phyloP scores from a whole-genome alignment of 1,139 yeast genomes.

The Suhomyces anneliseae region DNA sequence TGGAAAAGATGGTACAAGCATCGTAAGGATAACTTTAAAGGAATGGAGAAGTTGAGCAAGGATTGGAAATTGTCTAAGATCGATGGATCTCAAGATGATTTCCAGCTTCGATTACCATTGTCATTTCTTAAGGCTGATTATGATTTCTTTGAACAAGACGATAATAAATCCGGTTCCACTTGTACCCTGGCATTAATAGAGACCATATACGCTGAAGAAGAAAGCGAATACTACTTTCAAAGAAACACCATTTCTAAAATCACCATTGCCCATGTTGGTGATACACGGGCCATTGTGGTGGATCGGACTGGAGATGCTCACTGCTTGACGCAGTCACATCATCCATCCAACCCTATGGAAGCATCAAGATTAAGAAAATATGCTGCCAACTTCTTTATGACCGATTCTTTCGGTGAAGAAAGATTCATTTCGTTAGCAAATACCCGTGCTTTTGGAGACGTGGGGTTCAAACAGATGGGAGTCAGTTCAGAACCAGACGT shows the following conservation, averaged over 20 bases:
- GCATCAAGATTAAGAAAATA: constrained; percentile 67
- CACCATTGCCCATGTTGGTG: constrained; percentile 91
- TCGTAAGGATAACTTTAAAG: constrained; percentile 42
- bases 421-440: constrained; percentile 83
- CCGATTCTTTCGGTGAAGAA: constrained; percentile 93
- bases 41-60: constrained; percentile 26
- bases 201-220: constrained; percentile 40
- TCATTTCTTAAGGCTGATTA: constrained; percentile 65
- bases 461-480: constrained; percentile 76
- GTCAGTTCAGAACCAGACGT: constrained; percentile 92
- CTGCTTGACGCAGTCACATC: constrained; percentile 76
- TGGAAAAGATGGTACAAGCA: constrained; percentile 78
- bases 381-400: constrained; percentile 72
- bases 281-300: constrained; percentile 82
- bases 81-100: constrained; percentile 43
- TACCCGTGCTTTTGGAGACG: constrained; percentile 91
- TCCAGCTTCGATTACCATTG: constrained; percentile 59
- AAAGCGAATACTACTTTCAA: constrained; percentile 62
- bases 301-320: constrained; percentile 78
- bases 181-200: constrained; percentile 77
- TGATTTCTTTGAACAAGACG: constrained; percentile 35
- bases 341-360: constrained; percentile 83
- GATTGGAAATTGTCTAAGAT: constrained; percentile 18
- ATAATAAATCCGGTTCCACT: constrained; percentile 68
- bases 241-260: constrained; percentile 67